phyloP scores from a whole-genome alignment of 2,329 filamentous ascomycete species.

The Clarireedia homoeocarpa region DNA sequence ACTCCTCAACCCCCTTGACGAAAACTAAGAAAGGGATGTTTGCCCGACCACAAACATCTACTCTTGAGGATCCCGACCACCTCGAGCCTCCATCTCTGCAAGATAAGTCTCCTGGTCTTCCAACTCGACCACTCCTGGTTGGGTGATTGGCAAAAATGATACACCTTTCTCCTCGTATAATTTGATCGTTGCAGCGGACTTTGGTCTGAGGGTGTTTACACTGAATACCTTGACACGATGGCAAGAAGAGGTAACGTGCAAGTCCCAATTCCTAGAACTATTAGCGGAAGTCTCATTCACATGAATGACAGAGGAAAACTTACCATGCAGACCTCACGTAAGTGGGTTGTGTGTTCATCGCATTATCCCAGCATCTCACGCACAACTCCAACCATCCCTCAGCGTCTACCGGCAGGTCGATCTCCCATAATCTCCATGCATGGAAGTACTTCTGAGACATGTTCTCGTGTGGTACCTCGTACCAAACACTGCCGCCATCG shows the following conservation, averaged over 20 bases:
- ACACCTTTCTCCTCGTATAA: slow-evolving; percentile 11
- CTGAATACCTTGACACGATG: slow-evolving; percentile 56
- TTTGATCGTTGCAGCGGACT: slow-evolving; percentile 10
- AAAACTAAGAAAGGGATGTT: neutral
- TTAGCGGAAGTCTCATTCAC: neutral
- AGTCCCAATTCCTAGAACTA: slow-evolving; percentile 45
- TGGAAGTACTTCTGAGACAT: slow-evolving; percentile 54
- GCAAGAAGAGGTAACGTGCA: slow-evolving; percentile 56
- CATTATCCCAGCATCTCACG: slow-evolving; percentile 53
- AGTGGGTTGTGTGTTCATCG: slow-evolving; percentile 51
- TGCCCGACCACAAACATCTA: neutral
- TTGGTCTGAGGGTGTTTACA: slow-evolving; percentile 42
- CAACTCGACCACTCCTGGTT: slow-evolving; percentile 6
- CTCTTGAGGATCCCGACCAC: slow-evolving; percentile 7
- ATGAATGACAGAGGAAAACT: neutral
- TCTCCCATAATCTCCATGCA: slow-evolving; percentile 58
- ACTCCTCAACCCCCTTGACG: neutral
- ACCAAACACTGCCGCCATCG: slow-evolving; percentile 57
- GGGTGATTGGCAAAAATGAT: slow-evolving; percentile 13
- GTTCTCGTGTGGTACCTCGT: slow-evolving; percentile 54
- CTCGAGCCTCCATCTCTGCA: slow-evolving; percentile 5
- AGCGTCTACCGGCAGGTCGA: slow-evolving; percentile 52
- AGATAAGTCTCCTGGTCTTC: slow-evolving; percentile 6
- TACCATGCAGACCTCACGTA: slow-evolving; percentile 44
- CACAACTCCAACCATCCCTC: slow-evolving; percentile 55